phyloP scores from a whole-genome alignment of 139 green algal species.

The Chlamydomonas incerta region DNA sequence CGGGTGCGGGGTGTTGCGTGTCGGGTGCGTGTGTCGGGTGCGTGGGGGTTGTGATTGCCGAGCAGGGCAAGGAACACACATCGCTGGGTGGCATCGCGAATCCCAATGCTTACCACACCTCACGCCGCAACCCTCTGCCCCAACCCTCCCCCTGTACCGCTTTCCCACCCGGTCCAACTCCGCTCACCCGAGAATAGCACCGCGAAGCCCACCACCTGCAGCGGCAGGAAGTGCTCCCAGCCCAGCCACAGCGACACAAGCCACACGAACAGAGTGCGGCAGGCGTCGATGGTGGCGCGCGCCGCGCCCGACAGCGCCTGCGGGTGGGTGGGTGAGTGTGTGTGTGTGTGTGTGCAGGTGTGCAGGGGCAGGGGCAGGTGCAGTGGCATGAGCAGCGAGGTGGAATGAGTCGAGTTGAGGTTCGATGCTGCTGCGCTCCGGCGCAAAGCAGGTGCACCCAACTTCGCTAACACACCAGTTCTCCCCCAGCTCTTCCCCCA shows the following conservation, averaged over 20 bases:
- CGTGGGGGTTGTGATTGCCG: too few species aligned
- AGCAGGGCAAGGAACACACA: too few species aligned
- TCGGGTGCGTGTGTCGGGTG: too few species aligned
- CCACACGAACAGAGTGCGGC: conserved; percentile 87
- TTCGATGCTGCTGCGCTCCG: too few species aligned
- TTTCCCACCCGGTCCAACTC: not conserved
- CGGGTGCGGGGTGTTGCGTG: not conserved
- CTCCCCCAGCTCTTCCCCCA: too few species aligned
- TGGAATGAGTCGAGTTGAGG: not conserved
- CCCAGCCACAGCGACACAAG: conserved; percentile 74
- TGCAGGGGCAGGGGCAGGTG: not conserved
- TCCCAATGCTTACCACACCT: too few species aligned
- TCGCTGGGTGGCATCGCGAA: too few species aligned
- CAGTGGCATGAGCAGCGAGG: too few species aligned
- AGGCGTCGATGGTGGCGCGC: conserved; percentile 87
- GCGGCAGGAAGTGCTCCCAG: conserved; percentile 86
- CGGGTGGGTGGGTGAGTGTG: conserved; percentile 49
- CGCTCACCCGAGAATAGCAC: conserved; percentile 71
- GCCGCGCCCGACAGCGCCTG: conserved; percentile 79
- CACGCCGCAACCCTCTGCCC: too few species aligned
- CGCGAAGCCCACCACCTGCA: conserved; percentile 85
- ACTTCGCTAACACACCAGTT: too few species aligned
- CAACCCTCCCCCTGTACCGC: not conserved
- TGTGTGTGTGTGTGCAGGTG: not conserved
- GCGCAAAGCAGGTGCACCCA: too few species aligned